These are phyloP conservation scores for Trametes punicea DNA, from an alignment of 768 basidiomycete genomes.

Conservation along the genomic window DNA sequence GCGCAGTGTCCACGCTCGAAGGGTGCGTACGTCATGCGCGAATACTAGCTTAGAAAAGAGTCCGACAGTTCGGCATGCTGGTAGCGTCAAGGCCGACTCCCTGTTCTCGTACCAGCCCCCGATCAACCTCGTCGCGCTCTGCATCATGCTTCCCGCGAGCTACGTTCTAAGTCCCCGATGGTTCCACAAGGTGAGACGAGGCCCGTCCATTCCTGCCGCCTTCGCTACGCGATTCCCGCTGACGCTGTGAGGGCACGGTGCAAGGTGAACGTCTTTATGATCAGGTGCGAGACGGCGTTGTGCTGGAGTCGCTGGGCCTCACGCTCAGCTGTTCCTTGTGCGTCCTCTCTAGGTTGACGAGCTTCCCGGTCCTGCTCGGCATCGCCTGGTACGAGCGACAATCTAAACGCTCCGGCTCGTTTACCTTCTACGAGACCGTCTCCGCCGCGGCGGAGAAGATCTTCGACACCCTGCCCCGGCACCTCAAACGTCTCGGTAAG, in stretches of 20 bases:
- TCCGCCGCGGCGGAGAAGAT: constrained; percentile 62
- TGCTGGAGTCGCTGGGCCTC: not conserved
- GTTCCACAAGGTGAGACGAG: constrained; percentile 84
- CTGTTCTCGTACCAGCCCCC: constrained; percentile 95
- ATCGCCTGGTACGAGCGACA: constrained; percentile 89
- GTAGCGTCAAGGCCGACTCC: constrained; percentile 82
- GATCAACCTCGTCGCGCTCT: constrained; percentile 83
- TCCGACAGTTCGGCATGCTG: not conserved
- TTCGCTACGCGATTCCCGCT: not conserved
- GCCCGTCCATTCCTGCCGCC: not conserved
- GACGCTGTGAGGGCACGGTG: not conserved
- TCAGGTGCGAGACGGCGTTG: constrained; percentile 45
- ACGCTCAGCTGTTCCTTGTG: not conserved
- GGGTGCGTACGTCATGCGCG: constrained; percentile 47
- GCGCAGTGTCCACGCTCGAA: constrained; percentile 92
- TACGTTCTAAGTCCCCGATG: constrained; percentile 89
- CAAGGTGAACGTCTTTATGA: constrained; percentile 88
- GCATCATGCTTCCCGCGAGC: constrained; percentile 82
- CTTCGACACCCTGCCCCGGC: constrained; percentile 73
- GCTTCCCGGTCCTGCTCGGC: constrained; percentile 75
- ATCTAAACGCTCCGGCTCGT: constrained; percentile 61
- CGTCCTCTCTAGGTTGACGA: constrained; percentile 53
- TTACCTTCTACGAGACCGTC: constrained; percentile 72
- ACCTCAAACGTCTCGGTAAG: constrained; percentile 71
- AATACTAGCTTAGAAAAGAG: not conserved